Base-by-base conservation (phyloP, 31 red algal genomes). In the Endocladia muricata region DNA sequence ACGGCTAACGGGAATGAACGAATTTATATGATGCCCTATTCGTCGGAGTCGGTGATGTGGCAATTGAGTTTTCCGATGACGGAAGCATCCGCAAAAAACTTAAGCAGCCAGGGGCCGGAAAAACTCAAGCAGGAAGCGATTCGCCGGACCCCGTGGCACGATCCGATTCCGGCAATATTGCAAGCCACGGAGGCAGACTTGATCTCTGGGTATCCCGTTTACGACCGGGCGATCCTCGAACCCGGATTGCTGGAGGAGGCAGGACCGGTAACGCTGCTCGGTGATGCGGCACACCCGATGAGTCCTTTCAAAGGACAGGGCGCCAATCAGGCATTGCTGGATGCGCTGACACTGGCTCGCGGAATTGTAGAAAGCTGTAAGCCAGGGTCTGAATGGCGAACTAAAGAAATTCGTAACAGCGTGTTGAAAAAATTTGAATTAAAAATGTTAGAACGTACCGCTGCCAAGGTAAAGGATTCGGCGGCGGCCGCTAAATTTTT, bases 241-340 rank as follows among this genome's bases (percentile, higher is more conserved):
- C 67, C 67, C 15, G 67, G 51, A 71, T 15, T 49, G 32, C 51
- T 71, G 25, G 67, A 71, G 30, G 51, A 48, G 11, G 67, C n/a
- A 48, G 30, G 11, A 49, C 67, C 41, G 17, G 36, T 71, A 9
- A 71, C 67, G 11, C 67, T 71, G 8, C 8, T 71, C 15, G 67
- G 67, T 28, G 67, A 71, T 31, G 67, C 67, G 34, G 67, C 67
- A 9, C 67, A 71, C 67, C 67, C 67, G 32, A 71, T 71, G 67
- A 71, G 67, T 37, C 67, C 67, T 9, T 71, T 71, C 67, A 71
- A 71, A 71, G 67, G 67, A 40, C 67, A 71, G 51, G 67, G 67
- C 36, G 67, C 67, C 8, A 71, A 71, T 37, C 67, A 71, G 51
- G 67, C 67, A 13, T 37, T 71, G 36, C 35, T 71, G 9, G 67